Conservation (phyloP, 768 basidiomycete species). For the Pisolithus sp. region DNA sequence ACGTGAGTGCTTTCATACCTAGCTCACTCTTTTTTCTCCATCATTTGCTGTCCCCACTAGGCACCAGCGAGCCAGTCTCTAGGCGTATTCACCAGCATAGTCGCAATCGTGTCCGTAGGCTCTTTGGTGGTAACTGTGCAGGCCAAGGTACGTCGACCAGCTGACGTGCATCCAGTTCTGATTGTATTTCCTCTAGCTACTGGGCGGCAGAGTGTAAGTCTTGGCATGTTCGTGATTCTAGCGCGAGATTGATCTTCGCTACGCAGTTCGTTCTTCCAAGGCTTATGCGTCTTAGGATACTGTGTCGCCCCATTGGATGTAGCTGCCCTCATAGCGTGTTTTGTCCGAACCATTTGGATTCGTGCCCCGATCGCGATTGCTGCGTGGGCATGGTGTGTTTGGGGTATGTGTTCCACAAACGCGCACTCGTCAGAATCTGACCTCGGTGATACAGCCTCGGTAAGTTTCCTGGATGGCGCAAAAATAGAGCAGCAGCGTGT, state of each 20-base stretch:
- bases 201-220: constrained; percentile 76
- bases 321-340: constrained; percentile 81
- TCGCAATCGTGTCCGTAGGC: constrained; percentile 87
- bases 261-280: constrained; percentile 88
- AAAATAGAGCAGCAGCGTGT: constrained; percentile 88
- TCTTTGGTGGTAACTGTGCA: constrained; percentile 92
- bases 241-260: not conserved
- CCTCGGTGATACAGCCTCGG: constrained; percentile 55
- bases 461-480: constrained; percentile 94
- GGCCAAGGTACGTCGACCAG: constrained; percentile 59
- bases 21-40: not conserved
- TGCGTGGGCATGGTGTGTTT: constrained; percentile 95
- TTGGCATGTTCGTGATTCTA: not conserved
- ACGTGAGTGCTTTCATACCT: constrained; percentile 41
- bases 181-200: constrained; percentile 40
- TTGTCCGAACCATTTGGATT: constrained; percentile 80
- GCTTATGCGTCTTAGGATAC: constrained; percentile 89
- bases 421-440: not conserved
- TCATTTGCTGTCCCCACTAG: constrained; percentile 32
- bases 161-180: not conserved
- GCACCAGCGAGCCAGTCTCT: constrained; percentile 79
- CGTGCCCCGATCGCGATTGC: constrained; percentile 79
- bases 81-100: constrained; percentile 88
- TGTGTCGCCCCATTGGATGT: constrained; percentile 91
- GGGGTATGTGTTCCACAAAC: constrained; percentile 55